A percentile compares a stretch with the other conserved stretches of the same genome.
These are phyloP conservation scores for Pisolithus tinctorius DNA, from an alignment of 768 basidiomycete species.

Conservation along the genomic window DNA sequence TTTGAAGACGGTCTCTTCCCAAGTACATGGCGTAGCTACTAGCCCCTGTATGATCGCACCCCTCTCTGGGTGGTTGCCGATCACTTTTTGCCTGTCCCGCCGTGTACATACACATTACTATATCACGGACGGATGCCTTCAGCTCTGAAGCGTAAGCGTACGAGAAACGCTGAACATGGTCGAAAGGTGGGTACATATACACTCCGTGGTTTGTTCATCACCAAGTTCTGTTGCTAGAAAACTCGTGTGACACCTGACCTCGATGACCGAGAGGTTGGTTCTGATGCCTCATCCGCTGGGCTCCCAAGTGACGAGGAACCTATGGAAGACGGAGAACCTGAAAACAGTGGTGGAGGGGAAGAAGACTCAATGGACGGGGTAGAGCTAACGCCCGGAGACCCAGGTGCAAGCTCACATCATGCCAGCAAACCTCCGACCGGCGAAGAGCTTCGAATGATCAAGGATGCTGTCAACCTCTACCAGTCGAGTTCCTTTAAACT, in stretches of 20 bases:
- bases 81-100: neutral
- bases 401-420: neutral
- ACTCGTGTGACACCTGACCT: neutral
- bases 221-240: neutral
- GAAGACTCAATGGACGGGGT: neutral
- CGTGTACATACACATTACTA: neutral
- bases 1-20: too few species aligned
- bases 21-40: too few species aligned
- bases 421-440: constrained; percentile 54
- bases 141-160: constrained; percentile 23
- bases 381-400: neutral
- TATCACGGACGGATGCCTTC: neutral
- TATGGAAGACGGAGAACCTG: neutral
- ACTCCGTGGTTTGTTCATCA: neutral
- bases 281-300: neutral
- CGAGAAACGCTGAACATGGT: neutral
- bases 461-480: constrained; percentile 69
- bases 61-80: constrained; percentile 1
- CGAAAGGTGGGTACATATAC: neutral
- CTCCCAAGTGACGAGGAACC: neutral
- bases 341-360: neutral
- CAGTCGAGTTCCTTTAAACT: constrained; percentile 79
- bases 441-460: constrained; percentile 63
- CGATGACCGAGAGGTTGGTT: neutral
- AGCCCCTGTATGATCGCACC: neutral